Evolutionary conservation across 2,329 filamentous ascomycete genomes (phyloP), one percentile per base, ranked within the genome.

Genomic region (Moelleriella libera): DNA sequence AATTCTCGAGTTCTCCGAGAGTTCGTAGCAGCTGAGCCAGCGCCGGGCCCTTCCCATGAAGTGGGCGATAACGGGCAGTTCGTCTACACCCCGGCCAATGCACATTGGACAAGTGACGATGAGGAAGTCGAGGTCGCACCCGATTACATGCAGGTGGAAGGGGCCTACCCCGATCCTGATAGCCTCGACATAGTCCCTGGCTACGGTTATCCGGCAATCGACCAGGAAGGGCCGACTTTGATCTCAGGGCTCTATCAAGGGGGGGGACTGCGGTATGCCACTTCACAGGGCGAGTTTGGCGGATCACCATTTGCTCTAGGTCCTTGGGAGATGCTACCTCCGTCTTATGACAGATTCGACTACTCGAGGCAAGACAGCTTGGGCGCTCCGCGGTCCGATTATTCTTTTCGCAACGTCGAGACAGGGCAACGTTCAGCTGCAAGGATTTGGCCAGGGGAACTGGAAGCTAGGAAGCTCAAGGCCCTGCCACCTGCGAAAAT

Each of bases 1-100:
- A 60, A 66, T 30, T 62, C 60, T 3, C 53, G 63, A 31, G 41
- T 59, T 1, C 53, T 65, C 8, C 61, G 63, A 5, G 64, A 69
- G 40, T 47, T 61, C 2, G 48, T 49, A 11, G 57, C 58, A 28
- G 52, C 56, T 8, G 55, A 59, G 4, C 39, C 30, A 4, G 29
- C 7, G 6, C n/a, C 34, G n/a, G 9, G 10, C 21, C 39, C 10
- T n/a, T 30, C 9, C 11, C n/a, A 14, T 9, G 41, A 47, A 30
- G 8, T 32, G 28, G 9, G 21, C 7, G 12, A 40, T 11, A 51
- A 54, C 30, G 42, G 6, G 21, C 11, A 7, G 2, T 28, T 29
- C 28, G 6, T 43, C 42, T 30, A 29, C 42, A 5, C 42, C 29
- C 8, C 9, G 29, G 14, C 29, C 42, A 6, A 30, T 14, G 10